Percentiles rank a stretch among this genome's conserved stretches.
Conservation (phyloP, 1,284 basidiomycete species). For the Salmacisia buchloeana region DNA sequence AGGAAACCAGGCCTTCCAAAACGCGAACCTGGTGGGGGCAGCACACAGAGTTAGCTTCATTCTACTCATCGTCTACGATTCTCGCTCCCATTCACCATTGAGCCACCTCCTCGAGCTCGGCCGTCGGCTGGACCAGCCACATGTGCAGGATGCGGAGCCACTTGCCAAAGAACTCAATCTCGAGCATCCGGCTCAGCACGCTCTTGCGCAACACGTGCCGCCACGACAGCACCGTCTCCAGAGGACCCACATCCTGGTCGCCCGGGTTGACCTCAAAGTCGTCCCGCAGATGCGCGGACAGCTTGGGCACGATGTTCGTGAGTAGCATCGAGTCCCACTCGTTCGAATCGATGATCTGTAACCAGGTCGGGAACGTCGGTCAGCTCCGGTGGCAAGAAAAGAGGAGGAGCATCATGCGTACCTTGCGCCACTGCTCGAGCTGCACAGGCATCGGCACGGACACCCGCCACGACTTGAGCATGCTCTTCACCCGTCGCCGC, state of each 20-base stretch:
- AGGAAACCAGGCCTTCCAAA: constrained; percentile 78
- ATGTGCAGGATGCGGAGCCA: constrained; percentile 86
- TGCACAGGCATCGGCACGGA: constrained; percentile 15
- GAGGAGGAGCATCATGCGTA: neutral
- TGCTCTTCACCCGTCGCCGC: constrained; percentile 71
- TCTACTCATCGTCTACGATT: constrained; percentile 53
- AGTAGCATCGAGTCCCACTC: constrained; percentile 91
- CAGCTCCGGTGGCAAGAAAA: constrained; percentile 9
- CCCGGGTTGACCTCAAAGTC: constrained; percentile 83
- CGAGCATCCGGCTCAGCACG: constrained; percentile 44
- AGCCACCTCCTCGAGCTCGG: constrained; percentile 81
- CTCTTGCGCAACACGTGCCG: constrained; percentile 60
- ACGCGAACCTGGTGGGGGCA: constrained; percentile 55
- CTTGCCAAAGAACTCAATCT: constrained; percentile 88
- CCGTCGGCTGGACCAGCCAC: constrained; percentile 78
- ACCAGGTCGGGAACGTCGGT: neutral
- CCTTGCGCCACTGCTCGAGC: constrained; percentile 26
- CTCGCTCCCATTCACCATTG: constrained; percentile 59
- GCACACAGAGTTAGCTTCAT: neutral
- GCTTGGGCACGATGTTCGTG: constrained; percentile 82
- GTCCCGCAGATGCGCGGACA: constrained; percentile 70
- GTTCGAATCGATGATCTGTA: constrained; percentile 64
- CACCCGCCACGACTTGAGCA: constrained; percentile 68
- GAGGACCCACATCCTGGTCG: constrained; percentile 66
- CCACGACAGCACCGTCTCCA: constrained; percentile 77